Evolutionary conservation across 306 rosid species (phyloP).

Genomic region (Styphnolobium japonicum): DNA sequence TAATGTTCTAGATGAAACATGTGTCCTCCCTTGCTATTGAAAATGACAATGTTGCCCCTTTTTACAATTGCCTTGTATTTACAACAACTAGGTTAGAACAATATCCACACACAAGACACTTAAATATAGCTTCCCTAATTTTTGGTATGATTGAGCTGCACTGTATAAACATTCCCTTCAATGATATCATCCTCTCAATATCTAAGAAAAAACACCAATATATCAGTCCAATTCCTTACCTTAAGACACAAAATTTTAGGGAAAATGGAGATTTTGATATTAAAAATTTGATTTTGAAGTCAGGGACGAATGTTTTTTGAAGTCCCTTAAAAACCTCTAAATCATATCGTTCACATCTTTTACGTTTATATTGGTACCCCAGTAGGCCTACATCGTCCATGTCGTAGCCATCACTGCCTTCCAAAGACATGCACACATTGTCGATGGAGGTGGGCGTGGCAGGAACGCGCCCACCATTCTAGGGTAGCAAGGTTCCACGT

Average conservation of each 20-base stretch:
- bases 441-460: constrained; percentile 77
- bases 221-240: constrained; percentile 16
- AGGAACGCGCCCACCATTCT: constrained; percentile 34
- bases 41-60: too few species aligned
- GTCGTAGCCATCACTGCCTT: constrained; percentile 80
- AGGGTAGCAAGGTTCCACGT: too few species aligned
- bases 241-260: neutral
- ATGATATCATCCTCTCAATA: constrained; percentile 91
- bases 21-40: too few species aligned
- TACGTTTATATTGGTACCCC: constrained; percentile 95
- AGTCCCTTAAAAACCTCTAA: constrained; percentile 71
- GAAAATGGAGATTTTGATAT: constrained; percentile 64
- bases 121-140: constrained; percentile 90
- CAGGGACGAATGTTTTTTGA: constrained; percentile 52
- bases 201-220: constrained; percentile 35
- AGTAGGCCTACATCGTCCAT: constrained; percentile 87
- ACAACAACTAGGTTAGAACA: constrained; percentile 74
- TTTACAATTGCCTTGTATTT: too few species aligned
- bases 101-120: constrained; percentile 92
- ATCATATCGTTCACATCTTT: constrained; percentile 87
- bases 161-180: constrained; percentile 92
- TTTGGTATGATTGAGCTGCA: constrained; percentile 89
- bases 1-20: too few species aligned
- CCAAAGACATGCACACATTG: constrained; percentile 66
- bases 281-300: constrained; percentile 77